Evolutionary conservation across 192 early-diverging fungal genomes (phyloP), one percentile per base, ranked within the genome.

Genomic region (Ramicandelaber brevisporus): DNA sequence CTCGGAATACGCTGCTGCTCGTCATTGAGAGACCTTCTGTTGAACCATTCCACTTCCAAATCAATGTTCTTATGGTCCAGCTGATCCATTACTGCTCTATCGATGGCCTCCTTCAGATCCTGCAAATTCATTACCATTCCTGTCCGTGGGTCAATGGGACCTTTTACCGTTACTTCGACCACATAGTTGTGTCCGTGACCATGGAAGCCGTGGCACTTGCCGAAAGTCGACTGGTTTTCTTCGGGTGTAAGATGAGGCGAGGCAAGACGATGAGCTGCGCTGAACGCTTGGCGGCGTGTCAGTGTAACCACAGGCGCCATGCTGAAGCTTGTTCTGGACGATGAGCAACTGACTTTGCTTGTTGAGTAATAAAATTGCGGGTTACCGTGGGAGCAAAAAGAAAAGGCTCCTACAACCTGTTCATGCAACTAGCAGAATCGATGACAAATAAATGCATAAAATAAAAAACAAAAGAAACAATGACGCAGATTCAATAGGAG

Each of bases 101-200:
- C 54, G 36, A 92, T 69, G 46, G 63, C 72, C 33, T 61, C 48
- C 54, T 88, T 88, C 38, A 88, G 44, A 20, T 78, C 70, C 0
- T 51, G 52, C 5, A 87, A 49, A 44, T 84, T 85, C 36, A 77
- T 60, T 2, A 92, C 74, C 83, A 92, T 88, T 3, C 83, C 87
- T 0, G 74, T 84, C 5, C 30, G 17, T n/a, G 59, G 62, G 46
- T 87, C 55, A 4, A 88, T 30, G 1, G 55, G 45, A 6, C 55
- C 55, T 12, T 38, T 27, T 19, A 58, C 37, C n/a, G 43, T 31
- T 3, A 40, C 41, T 30, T 53, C 46, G 1, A 58, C 38, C n/a
- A 46, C 66, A 38, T 84, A 88, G 50, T 88, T 88, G 57, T 92
- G 83, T 4, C 87, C 87, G 43, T 92, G 87, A 17, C 70, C 74